These are phyloP conservation scores for Leucosporidium creatinivorum DNA, from an alignment of 768 basidiomycete species.

Conservation along the genomic window DNA sequence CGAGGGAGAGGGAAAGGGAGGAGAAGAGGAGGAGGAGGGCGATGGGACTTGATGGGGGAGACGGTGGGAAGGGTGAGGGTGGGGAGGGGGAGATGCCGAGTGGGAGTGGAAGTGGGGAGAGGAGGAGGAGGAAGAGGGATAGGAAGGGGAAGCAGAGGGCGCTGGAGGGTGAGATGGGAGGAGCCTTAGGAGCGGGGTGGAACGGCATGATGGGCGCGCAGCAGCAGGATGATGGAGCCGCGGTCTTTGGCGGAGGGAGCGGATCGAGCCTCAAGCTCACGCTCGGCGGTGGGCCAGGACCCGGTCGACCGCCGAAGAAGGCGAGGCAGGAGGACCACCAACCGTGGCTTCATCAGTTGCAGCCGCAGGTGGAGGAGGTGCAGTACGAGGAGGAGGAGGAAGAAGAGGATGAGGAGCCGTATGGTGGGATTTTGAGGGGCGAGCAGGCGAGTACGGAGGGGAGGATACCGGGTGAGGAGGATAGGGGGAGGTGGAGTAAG, in stretches of 20 bases:
- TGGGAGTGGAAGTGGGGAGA: not conserved
- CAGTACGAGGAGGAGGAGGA: not conserved
- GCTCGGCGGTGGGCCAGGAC: no score
- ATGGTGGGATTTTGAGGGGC: constrained; percentile 68
- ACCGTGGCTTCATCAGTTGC: no score
- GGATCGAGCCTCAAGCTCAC: no score
- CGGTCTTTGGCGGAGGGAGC: no score
- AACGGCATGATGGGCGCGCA: no score
- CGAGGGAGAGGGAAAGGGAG: constrained; percentile 37
- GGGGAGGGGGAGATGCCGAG: not conserved
- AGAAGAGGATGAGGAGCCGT: constrained; percentile 53
- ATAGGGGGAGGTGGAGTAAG: constrained; percentile 65
- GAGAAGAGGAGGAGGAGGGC: no score
- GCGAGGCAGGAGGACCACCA: no score
- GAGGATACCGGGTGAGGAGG: constrained; percentile 55
- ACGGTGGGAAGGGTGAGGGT: no score
- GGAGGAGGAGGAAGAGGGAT: constrained; percentile 7
- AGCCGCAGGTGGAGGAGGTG: no score
- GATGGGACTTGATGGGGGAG: not conserved
- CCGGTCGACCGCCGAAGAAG: no score
- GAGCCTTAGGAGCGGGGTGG: no score
- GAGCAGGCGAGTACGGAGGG: constrained; percentile 65
- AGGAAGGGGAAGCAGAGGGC: constrained; percentile 5
- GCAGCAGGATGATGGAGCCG: no score
- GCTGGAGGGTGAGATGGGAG: not conserved